Percentiles rank a stretch among this genome's conserved stretches.
Evolutionary conservation across 2,329 filamentous ascomycete species (phyloP).

Genomic region (Chaetomium olivaceum): DNA sequence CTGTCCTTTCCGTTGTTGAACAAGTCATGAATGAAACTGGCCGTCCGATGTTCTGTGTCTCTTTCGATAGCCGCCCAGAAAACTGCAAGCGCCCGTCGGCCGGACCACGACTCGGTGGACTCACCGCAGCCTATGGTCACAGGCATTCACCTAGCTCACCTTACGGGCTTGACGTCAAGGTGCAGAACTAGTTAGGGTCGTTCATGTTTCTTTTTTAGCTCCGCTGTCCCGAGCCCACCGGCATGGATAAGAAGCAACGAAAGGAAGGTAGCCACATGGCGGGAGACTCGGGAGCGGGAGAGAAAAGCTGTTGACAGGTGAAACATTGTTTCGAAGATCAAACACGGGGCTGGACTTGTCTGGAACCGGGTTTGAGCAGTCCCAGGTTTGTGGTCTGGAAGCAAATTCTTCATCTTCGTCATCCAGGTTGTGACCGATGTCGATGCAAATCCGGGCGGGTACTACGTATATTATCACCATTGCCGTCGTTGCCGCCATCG

Average conservation of each 20-base stretch:
- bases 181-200: too few species aligned
- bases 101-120: not conserved
- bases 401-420: not conserved
- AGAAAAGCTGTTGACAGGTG: not conserved
- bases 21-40: conserved; percentile 3
- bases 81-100: not conserved
- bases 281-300: not conserved
- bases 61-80: not conserved
- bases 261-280: not conserved
- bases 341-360: conserved; percentile 11
- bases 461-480: not conserved
- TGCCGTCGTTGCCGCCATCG: not conserved
- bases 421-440: not conserved
- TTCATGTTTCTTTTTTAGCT: not conserved
- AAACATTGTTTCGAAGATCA: conserved; percentile 30
- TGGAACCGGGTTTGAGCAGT: conserved; percentile 12
- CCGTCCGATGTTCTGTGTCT: not conserved
- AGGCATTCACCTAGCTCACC: not conserved
- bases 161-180: not conserved
- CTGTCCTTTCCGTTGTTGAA: not conserved
- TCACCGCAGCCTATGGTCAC: not conserved
- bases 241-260: not conserved
- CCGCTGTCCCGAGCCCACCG: not conserved
- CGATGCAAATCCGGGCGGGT: not conserved
- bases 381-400: not conserved